Conservation (phyloP, 495 filamentous ascomycete species). For the Penicillium tannophilum region DNA sequence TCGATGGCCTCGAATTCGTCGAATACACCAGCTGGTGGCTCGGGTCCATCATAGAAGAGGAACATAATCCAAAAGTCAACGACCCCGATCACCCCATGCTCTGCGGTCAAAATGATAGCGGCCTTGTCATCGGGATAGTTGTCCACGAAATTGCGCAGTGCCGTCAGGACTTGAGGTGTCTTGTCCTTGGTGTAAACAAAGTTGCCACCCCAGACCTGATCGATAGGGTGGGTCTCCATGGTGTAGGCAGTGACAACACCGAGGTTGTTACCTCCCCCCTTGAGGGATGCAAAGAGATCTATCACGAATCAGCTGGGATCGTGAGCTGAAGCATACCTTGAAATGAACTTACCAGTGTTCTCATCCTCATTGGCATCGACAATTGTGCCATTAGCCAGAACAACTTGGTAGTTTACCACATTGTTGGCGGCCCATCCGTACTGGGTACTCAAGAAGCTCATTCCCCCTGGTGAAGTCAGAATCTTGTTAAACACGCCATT, state of each 20-base stretch:
- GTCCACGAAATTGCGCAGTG: slow-evolving; percentile 54
- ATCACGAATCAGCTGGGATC: slow-evolving; percentile 14
- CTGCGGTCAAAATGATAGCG: slow-evolving; percentile 55
- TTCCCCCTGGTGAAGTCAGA: slow-evolving; percentile 33
- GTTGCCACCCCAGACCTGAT: slow-evolving; percentile 56
- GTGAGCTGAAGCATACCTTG: not conserved
- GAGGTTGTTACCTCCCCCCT: slow-evolving; percentile 62
- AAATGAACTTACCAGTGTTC: slow-evolving; percentile 34
- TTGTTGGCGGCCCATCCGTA: slow-evolving; percentile 61
- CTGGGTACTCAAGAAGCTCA: slow-evolving; percentile 55
- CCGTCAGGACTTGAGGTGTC: slow-evolving; percentile 44
- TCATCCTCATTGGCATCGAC: slow-evolving; percentile 45
- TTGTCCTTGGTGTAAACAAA: slow-evolving; percentile 48
- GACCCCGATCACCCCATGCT: slow-evolving; percentile 41
- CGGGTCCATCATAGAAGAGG: slow-evolving; percentile 62
- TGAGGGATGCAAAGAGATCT: slow-evolving; percentile 60
- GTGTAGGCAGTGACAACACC: slow-evolving; percentile 62
- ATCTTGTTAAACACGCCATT: not conserved
- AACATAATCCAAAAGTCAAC: slow-evolving; percentile 62
- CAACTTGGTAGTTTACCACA: slow-evolving; percentile 55
- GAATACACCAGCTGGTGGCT: slow-evolving; percentile 57
- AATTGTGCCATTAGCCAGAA: slow-evolving; percentile 57
- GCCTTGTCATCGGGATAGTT: slow-evolving; percentile 55
- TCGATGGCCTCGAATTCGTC: slow-evolving; percentile 55
- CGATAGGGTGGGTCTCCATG: slow-evolving; percentile 46